phyloP scores from a whole-genome alignment of 108 stramenopile species.

The Skeletonema menzelii region DNA sequence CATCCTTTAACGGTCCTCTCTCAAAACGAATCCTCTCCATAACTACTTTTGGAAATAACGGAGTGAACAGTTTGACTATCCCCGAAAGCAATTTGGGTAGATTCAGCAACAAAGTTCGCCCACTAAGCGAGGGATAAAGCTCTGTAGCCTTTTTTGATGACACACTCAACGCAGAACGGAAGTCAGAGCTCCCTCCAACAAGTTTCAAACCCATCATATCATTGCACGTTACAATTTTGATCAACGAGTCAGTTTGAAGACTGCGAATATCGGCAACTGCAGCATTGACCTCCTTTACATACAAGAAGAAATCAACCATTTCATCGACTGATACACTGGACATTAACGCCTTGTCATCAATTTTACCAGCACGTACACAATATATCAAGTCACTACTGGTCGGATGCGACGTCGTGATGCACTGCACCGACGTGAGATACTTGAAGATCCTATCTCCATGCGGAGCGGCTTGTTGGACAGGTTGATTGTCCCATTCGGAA shows the following conservation, averaged over 20 bases:
- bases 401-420: constrained; percentile 53
- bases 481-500: constrained; percentile 72
- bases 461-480: constrained; percentile 62
- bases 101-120: constrained; percentile 81
- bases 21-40: constrained; percentile 65
- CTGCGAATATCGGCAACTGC: constrained; percentile 66
- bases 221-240: constrained; percentile 69
- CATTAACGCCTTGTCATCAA: constrained; percentile 81
- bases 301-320: constrained; percentile 80
- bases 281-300: constrained; percentile 78
- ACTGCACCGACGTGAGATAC: constrained; percentile 51
- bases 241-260: constrained; percentile 46
- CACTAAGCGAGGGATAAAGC: constrained; percentile 64
- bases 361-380: constrained; percentile 82
- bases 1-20: constrained; percentile 61
- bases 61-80: constrained; percentile 79
- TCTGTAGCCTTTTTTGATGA: constrained; percentile 64
- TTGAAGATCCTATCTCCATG: constrained; percentile 42
- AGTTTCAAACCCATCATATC: constrained; percentile 71
- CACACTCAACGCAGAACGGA: constrained; percentile 64
- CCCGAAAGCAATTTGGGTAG: constrained; percentile 64
- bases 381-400: constrained; percentile 68
- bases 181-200: constrained; percentile 59
- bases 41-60: constrained; percentile 74
- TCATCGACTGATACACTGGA: constrained; percentile 48